phyloP scores from a whole-genome alignment of 768 basidiomycete genomes.

The Coprinellus aureogranulatus region DNA sequence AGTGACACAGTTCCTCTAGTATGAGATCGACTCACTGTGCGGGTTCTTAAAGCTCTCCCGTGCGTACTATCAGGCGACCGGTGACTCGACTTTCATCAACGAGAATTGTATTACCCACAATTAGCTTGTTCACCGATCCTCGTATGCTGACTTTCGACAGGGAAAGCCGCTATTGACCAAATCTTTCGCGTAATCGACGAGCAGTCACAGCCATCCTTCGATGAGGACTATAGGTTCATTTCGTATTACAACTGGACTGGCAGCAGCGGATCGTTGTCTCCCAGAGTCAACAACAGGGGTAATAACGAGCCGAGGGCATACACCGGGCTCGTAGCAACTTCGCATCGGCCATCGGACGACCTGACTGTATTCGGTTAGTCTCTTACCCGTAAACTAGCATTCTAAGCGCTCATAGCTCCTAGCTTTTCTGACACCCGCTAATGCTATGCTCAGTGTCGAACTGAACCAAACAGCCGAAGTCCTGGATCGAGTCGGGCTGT shows the following conservation, averaged over 20 bases:
- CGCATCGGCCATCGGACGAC: slow-evolving; percentile 77
- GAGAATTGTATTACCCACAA: slow-evolving; percentile 48
- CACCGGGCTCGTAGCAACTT: slow-evolving; percentile 74
- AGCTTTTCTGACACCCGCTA: slow-evolving; percentile 78
- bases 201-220: slow-evolving; percentile 72
- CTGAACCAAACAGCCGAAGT: slow-evolving; percentile 57
- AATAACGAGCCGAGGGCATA: slow-evolving; percentile 76
- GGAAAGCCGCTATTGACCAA: slow-evolving; percentile 65
- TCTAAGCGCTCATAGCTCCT: neutral
- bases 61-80: slow-evolving; percentile 69
- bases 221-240: slow-evolving; percentile 67
- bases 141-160: slow-evolving; percentile 30
- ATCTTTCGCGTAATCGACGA: slow-evolving; percentile 76
- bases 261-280: slow-evolving; percentile 58
- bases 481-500: slow-evolving; percentile 48
- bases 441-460: slow-evolving; percentile 82
- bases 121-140: neutral
- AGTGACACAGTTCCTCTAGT: slow-evolving; percentile 35
- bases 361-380: slow-evolving; percentile 58
- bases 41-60: slow-evolving; percentile 77
- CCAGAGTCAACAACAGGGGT: slow-evolving; percentile 62
- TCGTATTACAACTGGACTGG: slow-evolving; percentile 86
- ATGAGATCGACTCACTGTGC: slow-evolving; percentile 77
- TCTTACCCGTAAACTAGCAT: neutral
- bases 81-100: slow-evolving; percentile 71